phyloP scores from a whole-genome alignment of 306 rosid genomes.

The Dalbergia cochinchinensis region DNA sequence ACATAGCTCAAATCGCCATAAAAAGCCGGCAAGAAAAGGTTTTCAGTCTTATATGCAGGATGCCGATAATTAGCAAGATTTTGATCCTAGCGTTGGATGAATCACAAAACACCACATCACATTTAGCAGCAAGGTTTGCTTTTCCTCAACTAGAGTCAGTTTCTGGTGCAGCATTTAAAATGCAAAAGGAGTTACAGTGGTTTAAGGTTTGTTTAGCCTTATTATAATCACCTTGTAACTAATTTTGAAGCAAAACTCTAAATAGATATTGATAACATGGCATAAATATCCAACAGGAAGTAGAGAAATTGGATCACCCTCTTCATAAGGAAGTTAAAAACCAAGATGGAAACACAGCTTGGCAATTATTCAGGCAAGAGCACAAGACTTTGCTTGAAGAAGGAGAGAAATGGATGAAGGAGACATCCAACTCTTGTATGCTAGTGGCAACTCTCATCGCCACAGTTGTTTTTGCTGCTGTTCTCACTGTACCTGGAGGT shows the following conservation, averaged over 20 bases:
- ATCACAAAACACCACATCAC: conserved; percentile 57
- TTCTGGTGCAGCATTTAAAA: conserved; percentile 66
- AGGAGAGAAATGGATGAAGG: conserved; percentile 70
- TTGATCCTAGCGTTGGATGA: conserved; percentile 40
- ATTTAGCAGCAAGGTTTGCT: conserved; percentile 60
- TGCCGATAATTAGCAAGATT: conserved; percentile 48
- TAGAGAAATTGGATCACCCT: conserved; percentile 59
- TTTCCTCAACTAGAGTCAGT: conserved; percentile 47
- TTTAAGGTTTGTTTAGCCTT: conserved; percentile 52
- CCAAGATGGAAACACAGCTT: conserved; percentile 52
- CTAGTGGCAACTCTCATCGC: conserved; percentile 67
- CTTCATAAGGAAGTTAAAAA: conserved; percentile 45
- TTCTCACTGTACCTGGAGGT: conserved; percentile 65
- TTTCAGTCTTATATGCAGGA: conserved; percentile 51
- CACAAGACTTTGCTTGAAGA: conserved; percentile 54
- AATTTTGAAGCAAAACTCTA: conserved; percentile 13
- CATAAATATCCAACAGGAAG: conserved; percentile 47
- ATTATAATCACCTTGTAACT: background rate
- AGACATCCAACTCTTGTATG: conserved; percentile 63
- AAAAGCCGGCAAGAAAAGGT: conserved; percentile 57
- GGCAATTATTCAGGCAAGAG: conserved; percentile 63
- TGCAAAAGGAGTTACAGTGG: conserved; percentile 68
- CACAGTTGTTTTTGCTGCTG: conserved; percentile 60
- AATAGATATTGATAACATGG: conserved; percentile 1
- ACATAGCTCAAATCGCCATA: conserved; percentile 50